These are phyloP conservation scores for Kwoniella botswanensis DNA, from an alignment of 768 basidiomycete species.

Conservation along the genomic window DNA sequence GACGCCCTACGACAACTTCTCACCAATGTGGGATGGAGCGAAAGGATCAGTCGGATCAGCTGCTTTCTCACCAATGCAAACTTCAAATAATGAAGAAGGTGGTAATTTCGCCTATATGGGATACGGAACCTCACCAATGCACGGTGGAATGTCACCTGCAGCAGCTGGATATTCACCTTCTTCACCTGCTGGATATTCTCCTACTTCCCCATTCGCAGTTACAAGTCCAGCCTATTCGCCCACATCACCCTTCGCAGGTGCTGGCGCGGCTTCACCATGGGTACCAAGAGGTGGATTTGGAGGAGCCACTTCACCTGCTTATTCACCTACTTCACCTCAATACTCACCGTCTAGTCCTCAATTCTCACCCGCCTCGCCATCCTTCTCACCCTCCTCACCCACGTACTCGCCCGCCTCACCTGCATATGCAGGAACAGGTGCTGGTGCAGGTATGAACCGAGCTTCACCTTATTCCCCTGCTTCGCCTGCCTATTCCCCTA, in stretches of 20 bases:
- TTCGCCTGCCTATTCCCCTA: constrained; percentile 48
- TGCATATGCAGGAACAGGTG: constrained; percentile 33
- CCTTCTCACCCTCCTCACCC: constrained; percentile 54
- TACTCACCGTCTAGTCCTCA: constrained; percentile 55
- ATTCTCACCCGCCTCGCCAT: constrained; percentile 53
- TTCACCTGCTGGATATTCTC: constrained; percentile 64
- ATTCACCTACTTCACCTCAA: constrained; percentile 54
- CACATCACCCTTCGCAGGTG: constrained; percentile 74
- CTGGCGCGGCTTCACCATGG: constrained; percentile 87
- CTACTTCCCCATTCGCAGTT: constrained; percentile 67
- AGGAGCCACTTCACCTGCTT: constrained; percentile 50
- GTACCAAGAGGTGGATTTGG: constrained; percentile 72
- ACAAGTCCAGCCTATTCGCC: constrained; percentile 74
- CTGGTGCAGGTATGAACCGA: constrained; percentile 23
- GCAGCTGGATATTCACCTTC: constrained; percentile 53
- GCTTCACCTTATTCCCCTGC: constrained; percentile 49
- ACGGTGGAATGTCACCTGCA: constrained; percentile 63
- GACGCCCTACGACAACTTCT: constrained; percentile 94
- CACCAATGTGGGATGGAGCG: constrained; percentile 75
- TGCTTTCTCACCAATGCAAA: constrained; percentile 92
- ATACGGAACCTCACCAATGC: constrained; percentile 83
- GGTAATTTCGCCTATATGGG: constrained; percentile 72
- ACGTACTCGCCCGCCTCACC: constrained; percentile 60
- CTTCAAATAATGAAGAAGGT: constrained; percentile 81
- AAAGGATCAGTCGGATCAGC: constrained; percentile 82